These are phyloP conservation scores for Elaeagnus macrophylla DNA, from an alignment of 306 rosid species.

Conservation along the genomic window DNA sequence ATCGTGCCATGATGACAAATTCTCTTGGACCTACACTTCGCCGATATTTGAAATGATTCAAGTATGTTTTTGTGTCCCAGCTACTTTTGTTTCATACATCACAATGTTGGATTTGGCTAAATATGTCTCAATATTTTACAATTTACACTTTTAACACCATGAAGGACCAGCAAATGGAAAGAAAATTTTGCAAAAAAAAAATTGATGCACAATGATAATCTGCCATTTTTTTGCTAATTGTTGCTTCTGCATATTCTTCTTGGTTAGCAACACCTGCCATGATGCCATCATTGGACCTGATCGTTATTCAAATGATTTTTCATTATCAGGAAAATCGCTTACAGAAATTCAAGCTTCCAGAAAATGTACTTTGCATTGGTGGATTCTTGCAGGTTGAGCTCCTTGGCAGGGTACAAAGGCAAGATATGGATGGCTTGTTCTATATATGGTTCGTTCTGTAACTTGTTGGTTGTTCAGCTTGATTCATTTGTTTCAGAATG, in stretches of 20 bases:
- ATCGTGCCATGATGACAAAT: constrained; percentile 24
- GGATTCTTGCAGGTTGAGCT: constrained; percentile 86
- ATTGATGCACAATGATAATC: neutral
- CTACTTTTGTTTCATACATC: neutral
- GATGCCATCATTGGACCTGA: neutral
- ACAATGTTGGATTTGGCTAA: neutral
- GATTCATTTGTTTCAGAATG: neutral
- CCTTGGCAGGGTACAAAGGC: constrained; percentile 81
- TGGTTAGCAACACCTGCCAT: neutral
- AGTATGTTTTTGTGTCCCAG: constrained; percentile 27
- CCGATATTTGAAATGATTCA: constrained; percentile 71
- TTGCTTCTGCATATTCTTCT: neutral
- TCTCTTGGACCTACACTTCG: constrained; percentile 77
- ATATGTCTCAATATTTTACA: too few relatives aligned
- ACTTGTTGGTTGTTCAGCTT: neutral
- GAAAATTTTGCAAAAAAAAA: too few relatives aligned
- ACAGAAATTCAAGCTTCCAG: constrained; percentile 78
- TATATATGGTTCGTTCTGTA: constrained; percentile 66
- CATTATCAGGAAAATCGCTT: constrained; percentile 43
- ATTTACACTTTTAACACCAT: too few relatives aligned
- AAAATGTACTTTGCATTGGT: constrained; percentile 89
- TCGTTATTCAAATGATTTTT: constrained; percentile 16
- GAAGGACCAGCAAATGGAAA: too few relatives aligned
- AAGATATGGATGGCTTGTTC: constrained; percentile 68
- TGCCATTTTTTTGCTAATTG: neutral